Base-by-base conservation (phyloP, 305 asterid genomes). In the Fraxinus latifolia region DNA sequence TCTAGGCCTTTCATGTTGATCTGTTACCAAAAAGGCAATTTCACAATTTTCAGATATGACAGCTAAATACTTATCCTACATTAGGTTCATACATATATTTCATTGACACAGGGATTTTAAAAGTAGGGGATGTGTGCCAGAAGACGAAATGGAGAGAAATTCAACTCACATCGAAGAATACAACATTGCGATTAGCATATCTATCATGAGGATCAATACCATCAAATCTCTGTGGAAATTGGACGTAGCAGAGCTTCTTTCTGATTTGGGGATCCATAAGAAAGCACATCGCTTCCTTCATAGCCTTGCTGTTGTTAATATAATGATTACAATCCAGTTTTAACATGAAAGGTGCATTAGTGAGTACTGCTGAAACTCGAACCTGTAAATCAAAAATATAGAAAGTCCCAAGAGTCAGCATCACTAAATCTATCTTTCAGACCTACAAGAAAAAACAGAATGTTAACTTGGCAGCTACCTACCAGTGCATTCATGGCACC, bases 301-400 rank as follows among this genome's bases (percentile, higher is more conserved):
- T 79, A 17, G 97, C 94, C 86, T 90, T 93, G 90, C 97, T 91
- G 88, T 93, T 93, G 86, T 93, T 91, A 76, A 93, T 85, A 84
- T 91, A 93, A 80, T 93, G 97, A 87, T 93, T 96, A 88, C 97
- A 93, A 86, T 93, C 97, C 92, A 93, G 85, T 83, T 93, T 93
- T 88, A 93, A 78, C 86, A 93, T 90, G 87, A 90, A 93, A 5
- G 97, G 97, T 44, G 96, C 96, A 83, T 93, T 93, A 14, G 97
- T 90, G 81, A 93, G 87, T 70, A 93, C 97, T 11, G 94, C 97
- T 29, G 97, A 88, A 15, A 93, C 97, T 75, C 96, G 90, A 67
- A 93, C 92, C 97, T 92, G 86, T 58, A 60, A 72, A 71, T 53
- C 25, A 25, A 25, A 85, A 36, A 31, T 62, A 77, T 42, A 77